phyloP scores from a whole-genome alignment of 768 basidiomycete genomes.

The Fomitopsis pulvina region DNA sequence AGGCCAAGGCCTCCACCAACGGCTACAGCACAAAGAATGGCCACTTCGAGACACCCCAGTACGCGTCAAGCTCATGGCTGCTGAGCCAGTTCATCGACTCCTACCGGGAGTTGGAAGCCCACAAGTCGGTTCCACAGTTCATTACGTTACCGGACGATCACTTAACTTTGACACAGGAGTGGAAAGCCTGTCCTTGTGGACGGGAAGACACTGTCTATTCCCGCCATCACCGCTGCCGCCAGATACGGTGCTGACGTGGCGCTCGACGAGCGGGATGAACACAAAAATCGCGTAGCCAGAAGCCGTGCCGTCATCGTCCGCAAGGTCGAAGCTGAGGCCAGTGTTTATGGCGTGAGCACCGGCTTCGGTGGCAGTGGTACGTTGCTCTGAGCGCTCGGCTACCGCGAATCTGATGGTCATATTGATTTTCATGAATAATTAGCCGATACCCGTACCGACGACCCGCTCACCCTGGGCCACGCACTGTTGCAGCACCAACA shows the following conservation, averaged over 20 bases:
- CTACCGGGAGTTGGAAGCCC: conserved; percentile 53
- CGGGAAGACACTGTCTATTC: conserved; percentile 66
- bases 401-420: not conserved
- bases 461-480: conserved; percentile 65
- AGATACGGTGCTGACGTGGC: conserved; percentile 49
- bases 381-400: conserved; percentile 4
- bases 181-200: conserved; percentile 61
- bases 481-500: conserved; percentile 87
- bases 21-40: not conserved
- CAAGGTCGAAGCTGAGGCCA: conserved; percentile 61
- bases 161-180: conserved; percentile 32
- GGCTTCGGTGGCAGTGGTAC: conserved; percentile 82
- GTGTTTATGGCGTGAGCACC: conserved; percentile 80
- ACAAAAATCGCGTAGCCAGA: conserved; percentile 49
- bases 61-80: conserved; percentile 25
- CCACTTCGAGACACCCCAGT: not conserved
- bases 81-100: conserved; percentile 53
- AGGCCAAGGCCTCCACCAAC: not conserved
- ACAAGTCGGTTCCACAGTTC: conserved; percentile 40
- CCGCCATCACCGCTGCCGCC: conserved; percentile 72
- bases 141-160: not conserved
- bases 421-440: conserved; percentile 1
- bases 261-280: conserved; percentile 41
- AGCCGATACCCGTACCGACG: conserved; percentile 79
- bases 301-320: conserved; percentile 57